Evolutionary conservation across 1,284 basidiomycete species (phyloP).

Genomic region (Athelia psychrophila): DNA sequence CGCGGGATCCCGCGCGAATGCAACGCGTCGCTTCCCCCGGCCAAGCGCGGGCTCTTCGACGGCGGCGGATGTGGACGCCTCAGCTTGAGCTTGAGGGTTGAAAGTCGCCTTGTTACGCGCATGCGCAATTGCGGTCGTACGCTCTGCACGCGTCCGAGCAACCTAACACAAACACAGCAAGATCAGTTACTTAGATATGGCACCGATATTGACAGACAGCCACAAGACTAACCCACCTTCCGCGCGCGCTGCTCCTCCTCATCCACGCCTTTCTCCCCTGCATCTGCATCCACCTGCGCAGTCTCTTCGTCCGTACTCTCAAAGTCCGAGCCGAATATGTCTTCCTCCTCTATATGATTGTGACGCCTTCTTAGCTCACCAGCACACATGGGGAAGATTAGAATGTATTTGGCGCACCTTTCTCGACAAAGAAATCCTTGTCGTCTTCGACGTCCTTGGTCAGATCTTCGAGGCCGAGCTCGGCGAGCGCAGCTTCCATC

Average conservation of each 20-base stretch:
- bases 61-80: constrained; percentile 11
- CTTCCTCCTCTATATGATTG: constrained; percentile 61
- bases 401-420: constrained; percentile 36
- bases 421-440: constrained; percentile 61
- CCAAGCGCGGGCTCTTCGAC: constrained; percentile 20
- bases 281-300: constrained; percentile 53
- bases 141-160: constrained; percentile 35
- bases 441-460: constrained; percentile 67
- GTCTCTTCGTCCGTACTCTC: constrained; percentile 73
- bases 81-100: constrained; percentile 37
- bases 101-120: constrained; percentile 63
- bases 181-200: not conserved
- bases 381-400: not conserved
- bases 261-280: constrained; percentile 50
- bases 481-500: constrained; percentile 73
- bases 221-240: constrained; percentile 42
- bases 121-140: constrained; percentile 61
- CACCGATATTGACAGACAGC: not conserved
- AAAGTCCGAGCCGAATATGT: constrained; percentile 78
- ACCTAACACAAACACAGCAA: not conserved
- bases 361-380: not conserved
- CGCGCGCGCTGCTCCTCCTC: constrained; percentile 61
- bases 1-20: constrained; percentile 35
- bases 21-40: constrained; percentile 44
- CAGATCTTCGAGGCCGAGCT: constrained; percentile 57